Base-by-base conservation (phyloP, 2,329 filamentous ascomycete genomes). In the Kalaharituber pfeilii region DNA sequence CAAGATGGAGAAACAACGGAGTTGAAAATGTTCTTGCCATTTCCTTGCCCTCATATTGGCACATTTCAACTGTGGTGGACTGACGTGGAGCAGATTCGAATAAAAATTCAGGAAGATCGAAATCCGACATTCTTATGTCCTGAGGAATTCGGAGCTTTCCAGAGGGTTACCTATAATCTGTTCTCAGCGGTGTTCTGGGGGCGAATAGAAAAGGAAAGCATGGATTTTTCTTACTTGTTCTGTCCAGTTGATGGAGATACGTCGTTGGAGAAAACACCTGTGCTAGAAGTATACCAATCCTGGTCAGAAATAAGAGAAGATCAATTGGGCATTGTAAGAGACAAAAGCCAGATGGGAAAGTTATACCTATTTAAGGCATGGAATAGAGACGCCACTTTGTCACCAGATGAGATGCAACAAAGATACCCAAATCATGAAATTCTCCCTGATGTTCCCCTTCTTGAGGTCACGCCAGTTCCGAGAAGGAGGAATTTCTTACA, bases 401-500 rank as follows among this genome's bases (percentile, higher is more conserved):
- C 42, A 18, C 42, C 53, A 26, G 39, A 50, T 6, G 28, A 25
- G 15, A 39, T 59, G 11, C 30, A 54, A 8, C 53, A 59, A 29
- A 52, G 49, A 33, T 60, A 59, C 9, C 52, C 52, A 9, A 55
- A 47, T 33, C 56, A 57, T 45, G 28, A 39, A n/a, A 54, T 56
- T 7, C 49, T 27, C n/a, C 47, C 29, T n/a, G 45, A 57, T n/a
- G 54, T 57, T 20, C 59, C 58, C 7, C 36, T 62, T 15, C 47
- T 61, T n/a, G 60, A 62, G 53, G 60, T 53, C 9, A 33, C 33
- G n/a, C 57, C 39, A 47, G 51, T 62, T 49, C 50, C 59, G 22
- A 55, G 39, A 20, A 55, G 59, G 9, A 60, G 59, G 6, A 59
- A 62, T 39, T 62, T 61, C 39, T 54, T 60, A n/a, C 60, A 62